These are phyloP conservation scores for Seiridium cupressi DNA, from an alignment of 2,329 filamentous ascomycete species.

Conservation along the genomic window DNA sequence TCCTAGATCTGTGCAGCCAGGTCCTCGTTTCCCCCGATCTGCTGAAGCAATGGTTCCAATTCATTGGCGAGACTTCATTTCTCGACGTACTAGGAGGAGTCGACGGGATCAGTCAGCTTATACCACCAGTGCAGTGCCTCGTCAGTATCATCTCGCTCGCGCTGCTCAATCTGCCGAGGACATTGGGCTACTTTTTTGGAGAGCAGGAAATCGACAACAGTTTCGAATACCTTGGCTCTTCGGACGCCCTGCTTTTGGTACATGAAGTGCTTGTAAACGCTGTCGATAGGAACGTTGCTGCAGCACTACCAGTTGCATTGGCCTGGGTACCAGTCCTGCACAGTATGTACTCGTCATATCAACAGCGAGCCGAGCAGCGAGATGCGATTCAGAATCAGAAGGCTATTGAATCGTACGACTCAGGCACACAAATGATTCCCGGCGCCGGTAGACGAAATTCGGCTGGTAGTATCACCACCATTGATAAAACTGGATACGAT, in stretches of 20 bases:
- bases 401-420: constrained; percentile 53
- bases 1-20: constrained; percentile 57
- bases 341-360: constrained; percentile 63
- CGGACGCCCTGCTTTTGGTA: constrained; percentile 67
- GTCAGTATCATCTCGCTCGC: constrained; percentile 69
- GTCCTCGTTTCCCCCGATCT: constrained; percentile 56
- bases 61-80: constrained; percentile 68
- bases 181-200: constrained; percentile 56
- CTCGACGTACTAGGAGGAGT: constrained; percentile 58
- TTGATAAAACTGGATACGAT: constrained; percentile 59
- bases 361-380: constrained; percentile 58
- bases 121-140: constrained; percentile 66
- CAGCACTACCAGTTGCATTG: constrained; percentile 72
- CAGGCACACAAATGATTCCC: constrained; percentile 42
- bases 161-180: constrained; percentile 64
- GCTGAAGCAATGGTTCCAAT: constrained; percentile 70
- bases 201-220: constrained; percentile 39
- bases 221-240: constrained; percentile 64
- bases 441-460: constrained; percentile 52
- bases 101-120: constrained; percentile 36
- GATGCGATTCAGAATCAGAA: constrained; percentile 58
- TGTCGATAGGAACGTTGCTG: constrained; percentile 52
- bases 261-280: constrained; percentile 68
- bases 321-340: constrained; percentile 79
- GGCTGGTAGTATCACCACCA: constrained; percentile 60